Conservation (phyloP, 805 yeast genomes). For the Schwanniomyces occidentalis region DNA sequence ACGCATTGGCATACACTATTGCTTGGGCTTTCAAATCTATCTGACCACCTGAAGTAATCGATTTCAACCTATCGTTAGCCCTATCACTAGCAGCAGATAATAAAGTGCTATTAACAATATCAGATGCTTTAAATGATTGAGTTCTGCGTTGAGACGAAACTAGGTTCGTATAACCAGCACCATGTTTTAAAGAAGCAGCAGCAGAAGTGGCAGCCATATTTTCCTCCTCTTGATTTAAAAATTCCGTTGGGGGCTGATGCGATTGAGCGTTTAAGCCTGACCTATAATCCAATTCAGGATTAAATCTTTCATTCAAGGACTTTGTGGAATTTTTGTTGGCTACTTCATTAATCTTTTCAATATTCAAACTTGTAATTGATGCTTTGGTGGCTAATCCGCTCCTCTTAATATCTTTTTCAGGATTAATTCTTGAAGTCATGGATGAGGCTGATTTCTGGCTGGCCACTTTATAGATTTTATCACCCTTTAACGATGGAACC, state of each 20-base stretch:
- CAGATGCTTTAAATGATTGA: slow-evolving; percentile 39
- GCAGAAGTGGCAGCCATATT: slow-evolving; percentile 58
- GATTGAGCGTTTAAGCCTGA: slow-evolving; percentile 30
- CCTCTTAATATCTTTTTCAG: slow-evolving; percentile 43
- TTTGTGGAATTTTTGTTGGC: slow-evolving; percentile 42
- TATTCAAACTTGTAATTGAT: slow-evolving; percentile 25
- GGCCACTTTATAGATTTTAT: slow-evolving; percentile 35
- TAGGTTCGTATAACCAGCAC: slow-evolving; percentile 25
- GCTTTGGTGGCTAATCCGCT: slow-evolving; percentile 36
- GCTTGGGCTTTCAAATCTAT: slow-evolving; percentile 44
- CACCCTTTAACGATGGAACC: slow-evolving; percentile 30
- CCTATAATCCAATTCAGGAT: slow-evolving; percentile 42
- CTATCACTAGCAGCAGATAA: slow-evolving; percentile 49
- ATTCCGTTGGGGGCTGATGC: slow-evolving; percentile 26
- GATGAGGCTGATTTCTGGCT: slow-evolving; percentile 43
- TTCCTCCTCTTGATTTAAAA: slow-evolving; percentile 41
- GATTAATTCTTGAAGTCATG: slow-evolving; percentile 46
- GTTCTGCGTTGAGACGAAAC: slow-evolving; percentile 28
- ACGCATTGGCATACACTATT: slow-evolving; percentile 69
- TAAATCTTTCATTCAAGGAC: slow-evolving; percentile 41
- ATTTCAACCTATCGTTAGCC: slow-evolving; percentile 44
- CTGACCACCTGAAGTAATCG: slow-evolving; percentile 26
- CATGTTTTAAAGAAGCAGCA: slow-evolving; percentile 50
- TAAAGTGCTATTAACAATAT: slow-evolving; percentile 47
- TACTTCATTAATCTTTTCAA: slow-evolving; percentile 31